Evolutionary conservation across 768 basidiomycete genomes (phyloP).

Genomic region (Macrolepiota albuminosa): DNA sequence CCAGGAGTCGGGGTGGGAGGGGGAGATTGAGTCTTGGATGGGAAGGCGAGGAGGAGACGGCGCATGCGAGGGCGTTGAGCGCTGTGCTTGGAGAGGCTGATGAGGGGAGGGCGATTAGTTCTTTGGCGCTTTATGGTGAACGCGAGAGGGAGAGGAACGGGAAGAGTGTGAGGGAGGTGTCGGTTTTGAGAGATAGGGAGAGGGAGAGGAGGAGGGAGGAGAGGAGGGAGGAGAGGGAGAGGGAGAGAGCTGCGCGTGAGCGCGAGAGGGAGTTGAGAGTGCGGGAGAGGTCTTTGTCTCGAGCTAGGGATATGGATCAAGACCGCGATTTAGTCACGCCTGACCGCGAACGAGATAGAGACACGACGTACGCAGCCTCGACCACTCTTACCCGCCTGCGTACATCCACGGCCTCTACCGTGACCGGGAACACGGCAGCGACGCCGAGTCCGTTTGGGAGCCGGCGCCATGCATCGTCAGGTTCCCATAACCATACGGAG

Average conservation of each 20-base stretch:
- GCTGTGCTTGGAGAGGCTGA: neutral
- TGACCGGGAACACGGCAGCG: neutral
- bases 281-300: constrained; percentile 10
- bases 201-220: constrained; percentile 6
- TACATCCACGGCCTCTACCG: neutral
- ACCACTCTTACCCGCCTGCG: neutral
- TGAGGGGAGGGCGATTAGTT: constrained; percentile 42
- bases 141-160: neutral
- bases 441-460: constrained; percentile 24
- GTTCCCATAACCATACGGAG: constrained; percentile 31
- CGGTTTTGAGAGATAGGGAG: neutral
- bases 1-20: constrained; percentile 16
- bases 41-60: constrained; percentile 7
- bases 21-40: constrained; percentile 13
- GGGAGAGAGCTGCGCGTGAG: neutral
- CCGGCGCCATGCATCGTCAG: constrained; percentile 13
- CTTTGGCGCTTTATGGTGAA: constrained; percentile 45
- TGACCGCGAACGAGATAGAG: constrained; percentile 10
- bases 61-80: constrained; percentile 2
- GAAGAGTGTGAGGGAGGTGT: neutral
- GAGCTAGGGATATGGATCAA: neutral
- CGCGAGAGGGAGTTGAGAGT: constrained; percentile 5
- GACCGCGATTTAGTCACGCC: neutral
- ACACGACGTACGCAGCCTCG: neutral
- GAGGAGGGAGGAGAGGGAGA: constrained; percentile 8